Evolutionary conservation across 2,329 filamentous ascomycete species (phyloP).

Genomic region (Fusarium tjaetaba): DNA sequence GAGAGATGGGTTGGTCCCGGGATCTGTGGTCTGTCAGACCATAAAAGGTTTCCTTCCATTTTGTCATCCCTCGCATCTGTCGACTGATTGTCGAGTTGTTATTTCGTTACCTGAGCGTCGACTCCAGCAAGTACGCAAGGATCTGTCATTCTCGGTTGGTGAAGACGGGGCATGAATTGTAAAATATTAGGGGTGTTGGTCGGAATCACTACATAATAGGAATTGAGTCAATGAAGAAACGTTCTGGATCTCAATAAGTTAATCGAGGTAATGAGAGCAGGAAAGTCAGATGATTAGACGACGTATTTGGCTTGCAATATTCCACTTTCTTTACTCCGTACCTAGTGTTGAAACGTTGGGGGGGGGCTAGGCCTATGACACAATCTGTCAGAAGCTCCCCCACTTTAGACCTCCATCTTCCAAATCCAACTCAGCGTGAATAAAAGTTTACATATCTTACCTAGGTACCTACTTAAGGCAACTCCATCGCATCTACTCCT

Average conservation of each 20-base stretch:
- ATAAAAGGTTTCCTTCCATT: constrained; percentile 14
- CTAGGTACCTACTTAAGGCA: not conserved
- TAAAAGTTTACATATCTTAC: not conserved
- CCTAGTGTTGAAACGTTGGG: not conserved
- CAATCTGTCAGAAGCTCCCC: constrained; percentile 8
- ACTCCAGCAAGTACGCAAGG: not conserved
- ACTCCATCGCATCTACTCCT: not conserved
- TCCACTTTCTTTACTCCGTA: not conserved
- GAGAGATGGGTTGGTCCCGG: constrained; percentile 70
- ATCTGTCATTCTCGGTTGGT: constrained; percentile 13
- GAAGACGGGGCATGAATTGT: constrained; percentile 24
- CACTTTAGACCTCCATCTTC: constrained; percentile 16
- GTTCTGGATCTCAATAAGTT: not conserved
- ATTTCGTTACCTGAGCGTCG: constrained; percentile 23
- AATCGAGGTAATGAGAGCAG: not conserved
- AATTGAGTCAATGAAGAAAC: constrained; percentile 10
- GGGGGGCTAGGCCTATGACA: not conserved
- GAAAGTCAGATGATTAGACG: not conserved
- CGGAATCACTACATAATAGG: constrained; percentile 9
- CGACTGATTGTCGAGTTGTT: not conserved
- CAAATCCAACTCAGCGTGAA: not conserved
- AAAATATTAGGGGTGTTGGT: constrained; percentile 21
- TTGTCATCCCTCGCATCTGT: not conserved
- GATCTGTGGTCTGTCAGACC: constrained; percentile 68
- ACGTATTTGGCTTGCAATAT: not conserved